Evolutionary conservation across 208 protist genomes (phyloP).

Genomic region (Trypanosoma congolense): DNA sequence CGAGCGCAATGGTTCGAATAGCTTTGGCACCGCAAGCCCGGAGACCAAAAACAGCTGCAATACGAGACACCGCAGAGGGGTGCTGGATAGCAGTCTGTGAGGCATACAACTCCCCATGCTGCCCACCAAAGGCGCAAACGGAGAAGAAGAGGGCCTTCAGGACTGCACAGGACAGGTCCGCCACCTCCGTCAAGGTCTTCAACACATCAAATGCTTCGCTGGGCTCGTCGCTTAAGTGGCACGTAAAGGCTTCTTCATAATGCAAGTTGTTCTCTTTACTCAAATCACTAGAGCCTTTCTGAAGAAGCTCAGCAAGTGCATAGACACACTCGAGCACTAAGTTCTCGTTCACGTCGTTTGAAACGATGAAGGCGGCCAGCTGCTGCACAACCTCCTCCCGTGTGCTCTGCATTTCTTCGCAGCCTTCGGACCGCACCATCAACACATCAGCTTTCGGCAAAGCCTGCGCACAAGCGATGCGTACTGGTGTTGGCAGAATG

Average conservation of each 20-base stretch:
- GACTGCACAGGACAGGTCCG: conserved; percentile 38
- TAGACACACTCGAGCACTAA: conserved; percentile 48
- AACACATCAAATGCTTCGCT: conserved; percentile 49
- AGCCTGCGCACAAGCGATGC: conserved; percentile 34
- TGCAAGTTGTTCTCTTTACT: neutral
- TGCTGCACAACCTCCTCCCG: conserved; percentile 38
- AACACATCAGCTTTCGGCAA: conserved; percentile 30
- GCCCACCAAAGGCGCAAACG: conserved; percentile 55
- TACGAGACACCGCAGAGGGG: conserved; percentile 22
- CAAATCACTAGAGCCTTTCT: neutral
- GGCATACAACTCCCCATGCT: conserved; percentile 54
- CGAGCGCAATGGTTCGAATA: conserved; percentile 48
- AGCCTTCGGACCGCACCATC: conserved; percentile 14
- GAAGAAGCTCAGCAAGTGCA: conserved; percentile 24
- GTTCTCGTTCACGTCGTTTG: conserved; percentile 37
- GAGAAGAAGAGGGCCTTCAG: conserved; percentile 50
- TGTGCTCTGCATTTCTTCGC: conserved; percentile 13
- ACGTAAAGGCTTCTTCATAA: conserved; percentile 34
- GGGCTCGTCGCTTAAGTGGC: conserved; percentile 31
- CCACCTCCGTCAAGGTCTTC: conserved; percentile 36
- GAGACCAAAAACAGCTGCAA: conserved; percentile 55
- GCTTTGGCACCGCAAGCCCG: conserved; percentile 53
- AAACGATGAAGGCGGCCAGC: conserved; percentile 28
- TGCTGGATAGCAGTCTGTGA: conserved; percentile 48
- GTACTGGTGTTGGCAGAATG: conserved; percentile 19